Conservation (phyloP, 441 rosid species). For the Raphanus hybrid region DNA sequence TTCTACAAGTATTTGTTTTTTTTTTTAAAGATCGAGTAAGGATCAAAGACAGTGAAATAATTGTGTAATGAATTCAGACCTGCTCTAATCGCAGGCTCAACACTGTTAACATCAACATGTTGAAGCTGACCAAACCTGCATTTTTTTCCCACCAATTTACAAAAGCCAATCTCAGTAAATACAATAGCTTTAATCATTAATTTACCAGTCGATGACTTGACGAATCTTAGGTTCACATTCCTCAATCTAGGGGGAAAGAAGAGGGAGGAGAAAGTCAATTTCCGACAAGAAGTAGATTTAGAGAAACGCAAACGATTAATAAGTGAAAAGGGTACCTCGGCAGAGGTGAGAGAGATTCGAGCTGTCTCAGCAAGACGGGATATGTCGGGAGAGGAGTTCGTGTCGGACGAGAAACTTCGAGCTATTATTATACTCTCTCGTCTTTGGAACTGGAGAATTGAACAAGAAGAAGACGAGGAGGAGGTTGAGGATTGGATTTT, state of each 20-base stretch:
- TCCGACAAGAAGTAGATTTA: not conserved
- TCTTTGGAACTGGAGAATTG: constrained; percentile 5
- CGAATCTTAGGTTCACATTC: not conserved
- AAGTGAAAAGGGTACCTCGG: constrained; percentile 15
- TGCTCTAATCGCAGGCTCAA: not conserved
- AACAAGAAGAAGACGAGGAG: constrained; percentile 5
- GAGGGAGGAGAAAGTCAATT: not conserved
- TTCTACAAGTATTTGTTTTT: constrained; percentile 42
- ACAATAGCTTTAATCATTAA: not conserved
- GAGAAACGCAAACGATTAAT: not conserved
- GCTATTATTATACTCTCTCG: not conserved
- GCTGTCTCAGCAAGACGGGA: constrained; percentile 75
- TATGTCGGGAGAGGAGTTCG: constrained; percentile 54
- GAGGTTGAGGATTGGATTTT: not conserved
- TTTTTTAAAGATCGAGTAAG: not conserved
- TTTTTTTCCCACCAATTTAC: not conserved
- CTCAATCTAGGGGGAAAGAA: not conserved
- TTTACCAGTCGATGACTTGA: constrained; percentile 25
- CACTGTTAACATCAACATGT: not conserved
- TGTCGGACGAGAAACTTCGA: constrained; percentile 35
- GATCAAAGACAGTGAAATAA: not conserved
- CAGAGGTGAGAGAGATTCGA: constrained; percentile 70
- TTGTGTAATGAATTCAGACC: not conserved
- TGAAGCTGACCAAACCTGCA: not conserved
- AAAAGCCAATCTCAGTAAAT: not conserved